Evolutionary conservation across 805 yeast species (phyloP).

Genomic region (Priceomyces medius): DNA sequence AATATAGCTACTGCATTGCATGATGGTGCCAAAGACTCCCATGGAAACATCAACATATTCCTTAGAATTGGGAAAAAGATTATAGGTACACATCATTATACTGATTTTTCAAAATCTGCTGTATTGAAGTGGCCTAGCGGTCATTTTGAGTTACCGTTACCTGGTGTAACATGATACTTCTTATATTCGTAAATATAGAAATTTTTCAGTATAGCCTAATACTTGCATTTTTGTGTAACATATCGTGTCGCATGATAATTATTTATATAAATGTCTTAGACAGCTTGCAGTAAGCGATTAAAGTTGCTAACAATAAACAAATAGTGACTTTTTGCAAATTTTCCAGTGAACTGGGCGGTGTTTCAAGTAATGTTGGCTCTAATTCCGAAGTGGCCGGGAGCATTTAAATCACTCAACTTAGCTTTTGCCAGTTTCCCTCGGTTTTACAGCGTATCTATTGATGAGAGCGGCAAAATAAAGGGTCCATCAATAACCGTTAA

Average conservation of each 20-base stretch:
- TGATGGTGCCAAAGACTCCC: constrained; percentile 20
- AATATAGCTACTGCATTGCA: constrained; percentile 32
- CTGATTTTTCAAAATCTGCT: constrained; percentile 71
- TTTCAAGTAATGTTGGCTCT: too few species aligned
- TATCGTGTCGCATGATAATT: too few species aligned
- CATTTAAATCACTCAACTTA: neutral
- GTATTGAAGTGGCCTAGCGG: constrained; percentile 60
- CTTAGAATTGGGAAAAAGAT: constrained; percentile 57
- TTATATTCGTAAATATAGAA: too few species aligned
- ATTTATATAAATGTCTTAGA: too few species aligned
- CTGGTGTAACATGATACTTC: constrained; percentile 54
- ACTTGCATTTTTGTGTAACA: too few species aligned
- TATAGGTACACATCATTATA: constrained; percentile 32
- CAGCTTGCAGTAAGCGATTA: too few species aligned
- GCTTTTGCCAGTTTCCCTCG: neutral
- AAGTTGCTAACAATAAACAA: too few species aligned
- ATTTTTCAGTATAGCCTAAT: too few species aligned
- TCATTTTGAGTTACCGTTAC: constrained; percentile 46
- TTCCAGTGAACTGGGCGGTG: too few species aligned
- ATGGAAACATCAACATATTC: constrained; percentile 42
- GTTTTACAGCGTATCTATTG: neutral
- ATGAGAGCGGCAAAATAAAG: neutral
- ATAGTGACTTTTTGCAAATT: too few species aligned
- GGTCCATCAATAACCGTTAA: constrained; percentile 22
- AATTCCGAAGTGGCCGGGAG: neutral